phyloP scores from a whole-genome alignment of 2,329 filamentous ascomycete species.

The Graphilbum sp. region DNA sequence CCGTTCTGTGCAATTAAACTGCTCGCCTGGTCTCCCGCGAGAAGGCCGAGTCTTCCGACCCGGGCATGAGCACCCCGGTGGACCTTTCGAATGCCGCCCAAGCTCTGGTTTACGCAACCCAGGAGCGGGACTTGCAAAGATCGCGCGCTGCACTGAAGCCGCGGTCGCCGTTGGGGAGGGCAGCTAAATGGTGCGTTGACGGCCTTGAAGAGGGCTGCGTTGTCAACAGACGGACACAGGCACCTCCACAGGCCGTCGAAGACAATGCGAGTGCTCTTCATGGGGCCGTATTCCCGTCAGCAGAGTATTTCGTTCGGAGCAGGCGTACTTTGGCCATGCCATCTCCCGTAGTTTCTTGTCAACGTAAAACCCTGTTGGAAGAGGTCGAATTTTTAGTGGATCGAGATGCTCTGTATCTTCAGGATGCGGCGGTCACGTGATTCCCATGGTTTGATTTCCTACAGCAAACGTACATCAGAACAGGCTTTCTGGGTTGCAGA shows the following conservation, averaged over 20 bases:
- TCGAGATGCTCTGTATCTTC: too few species aligned
- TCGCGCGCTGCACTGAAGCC: not conserved
- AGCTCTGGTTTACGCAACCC: not conserved
- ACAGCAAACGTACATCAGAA: too few species aligned
- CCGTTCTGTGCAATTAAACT: not conserved
- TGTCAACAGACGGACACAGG: constrained; percentile 40
- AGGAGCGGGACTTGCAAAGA: constrained; percentile 1
- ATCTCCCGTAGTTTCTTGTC: not conserved
- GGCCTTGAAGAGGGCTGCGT: constrained; percentile 18
- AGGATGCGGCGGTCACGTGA: too few species aligned
- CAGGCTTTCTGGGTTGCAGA: too few species aligned
- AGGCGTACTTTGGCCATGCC: not conserved
- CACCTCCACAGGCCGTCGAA: constrained; percentile 48
- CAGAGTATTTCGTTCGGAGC: not conserved
- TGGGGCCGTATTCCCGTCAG: not conserved
- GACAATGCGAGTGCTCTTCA: constrained; percentile 19
- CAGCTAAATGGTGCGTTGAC: constrained; percentile 9
- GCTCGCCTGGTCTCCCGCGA: not conserved
- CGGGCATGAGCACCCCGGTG: constrained; percentile 2
- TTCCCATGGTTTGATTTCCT: too few species aligned
- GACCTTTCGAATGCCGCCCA: not conserved
- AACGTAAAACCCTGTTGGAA: not conserved
- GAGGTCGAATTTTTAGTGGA: not conserved
- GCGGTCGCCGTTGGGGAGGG: not conserved
- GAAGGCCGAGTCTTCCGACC: constrained; percentile 3